These are phyloP conservation scores for Tulasnella sp. DNA, from an alignment of 768 basidiomycete species.

Conservation along the genomic window DNA sequence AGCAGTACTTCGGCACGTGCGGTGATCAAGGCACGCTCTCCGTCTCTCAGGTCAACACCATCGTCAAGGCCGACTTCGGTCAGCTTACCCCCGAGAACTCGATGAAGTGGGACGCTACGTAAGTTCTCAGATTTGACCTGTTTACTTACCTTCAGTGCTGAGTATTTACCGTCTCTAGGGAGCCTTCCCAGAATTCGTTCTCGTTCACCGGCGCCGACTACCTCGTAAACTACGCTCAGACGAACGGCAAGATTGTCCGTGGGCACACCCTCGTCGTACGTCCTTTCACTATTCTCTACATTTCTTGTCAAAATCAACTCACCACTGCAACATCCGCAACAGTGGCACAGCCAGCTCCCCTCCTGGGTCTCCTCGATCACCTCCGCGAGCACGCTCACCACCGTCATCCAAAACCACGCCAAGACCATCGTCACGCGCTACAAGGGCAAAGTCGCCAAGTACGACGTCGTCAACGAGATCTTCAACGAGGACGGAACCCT, in stretches of 20 bases:
- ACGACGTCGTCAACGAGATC: slow-evolving; percentile 28
- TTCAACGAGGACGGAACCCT: slow-evolving; percentile 42
- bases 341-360: slow-evolving; percentile 14
- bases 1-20: not conserved
- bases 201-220: slow-evolving; percentile 10
- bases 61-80: slow-evolving; percentile 15
- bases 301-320: not conserved
- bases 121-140: not conserved
- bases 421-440: slow-evolving; percentile 10
- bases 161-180: not conserved
- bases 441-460: slow-evolving; percentile 10
- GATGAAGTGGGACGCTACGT: slow-evolving; percentile 9
- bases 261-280: slow-evolving; percentile 8
- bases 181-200: slow-evolving; percentile 11
- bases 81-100: slow-evolving; percentile 17
- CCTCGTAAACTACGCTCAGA: slow-evolving; percentile 2
- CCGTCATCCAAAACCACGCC: slow-evolving; percentile 16
- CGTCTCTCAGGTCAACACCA: not conserved
- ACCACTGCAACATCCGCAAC: not conserved
- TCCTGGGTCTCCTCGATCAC: slow-evolving; percentile 13
- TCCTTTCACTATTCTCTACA: not conserved
- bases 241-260: slow-evolving; percentile 4
- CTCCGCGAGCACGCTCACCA: slow-evolving; percentile 10
- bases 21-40: not conserved
- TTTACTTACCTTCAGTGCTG: not conserved